phyloP scores from a whole-genome alignment of 2,329 filamentous ascomycete species.

The Coniochaeta sp. region DNA sequence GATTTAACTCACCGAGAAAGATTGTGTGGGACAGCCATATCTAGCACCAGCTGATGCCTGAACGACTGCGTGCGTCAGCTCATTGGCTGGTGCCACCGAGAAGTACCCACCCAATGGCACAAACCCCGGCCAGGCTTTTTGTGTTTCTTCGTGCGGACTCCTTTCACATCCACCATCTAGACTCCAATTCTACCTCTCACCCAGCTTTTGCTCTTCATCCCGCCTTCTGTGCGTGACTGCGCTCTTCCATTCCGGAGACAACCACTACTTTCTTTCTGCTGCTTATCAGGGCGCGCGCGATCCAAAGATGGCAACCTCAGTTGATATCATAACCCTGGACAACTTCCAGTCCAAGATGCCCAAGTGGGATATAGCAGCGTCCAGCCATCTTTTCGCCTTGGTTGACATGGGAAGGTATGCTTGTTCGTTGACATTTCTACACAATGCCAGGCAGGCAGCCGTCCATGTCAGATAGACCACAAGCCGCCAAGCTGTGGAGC shows the following conservation, averaged over 20 bases:
- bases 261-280: not conserved
- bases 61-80: not conserved
- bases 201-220: not conserved
- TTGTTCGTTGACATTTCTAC: not conserved
- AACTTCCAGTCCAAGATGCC: constrained; percentile 41
- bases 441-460: not conserved
- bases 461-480: not conserved
- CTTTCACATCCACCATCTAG: too few species aligned
- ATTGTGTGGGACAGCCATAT: not conserved
- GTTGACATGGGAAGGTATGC: constrained; percentile 53
- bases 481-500: not conserved
- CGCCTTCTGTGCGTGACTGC: not conserved
- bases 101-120: not conserved
- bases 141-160: not conserved
- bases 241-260: not conserved
- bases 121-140: not conserved
- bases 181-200: too few species aligned
- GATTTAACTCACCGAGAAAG: not conserved
- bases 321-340: constrained; percentile 41
- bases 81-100: not conserved
- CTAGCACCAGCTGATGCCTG: not conserved
- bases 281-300: not conserved
- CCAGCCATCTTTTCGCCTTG: constrained; percentile 45
- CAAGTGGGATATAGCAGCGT: constrained; percentile 35
- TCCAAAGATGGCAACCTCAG: constrained; percentile 20